A percentile compares a stretch with the other conserved stretches of the same genome.
Evolutionary conservation across 495 filamentous ascomycete species (phyloP).

Genomic region (Hypoxylon crocopeplum): DNA sequence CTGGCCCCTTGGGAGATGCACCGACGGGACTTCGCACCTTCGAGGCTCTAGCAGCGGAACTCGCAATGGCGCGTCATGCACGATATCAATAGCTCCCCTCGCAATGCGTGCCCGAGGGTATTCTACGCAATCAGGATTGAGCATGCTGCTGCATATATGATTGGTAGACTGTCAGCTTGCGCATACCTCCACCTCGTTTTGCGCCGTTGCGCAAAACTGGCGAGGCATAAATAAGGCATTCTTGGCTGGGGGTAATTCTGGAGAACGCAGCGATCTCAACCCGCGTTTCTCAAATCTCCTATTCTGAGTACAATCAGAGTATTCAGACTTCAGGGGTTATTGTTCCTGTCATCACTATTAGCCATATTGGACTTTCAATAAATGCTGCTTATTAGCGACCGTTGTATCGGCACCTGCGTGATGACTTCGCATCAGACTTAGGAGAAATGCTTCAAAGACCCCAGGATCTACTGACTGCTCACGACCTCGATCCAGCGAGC

Average conservation of each 20-base stretch:
- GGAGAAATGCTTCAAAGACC: slow-evolving; percentile 44
- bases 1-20: not conserved
- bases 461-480: slow-evolving; percentile 25
- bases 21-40: slow-evolving; percentile 7
- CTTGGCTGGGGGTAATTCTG: not conserved
- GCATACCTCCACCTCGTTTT: slow-evolving; percentile 40
- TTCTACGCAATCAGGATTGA: slow-evolving; percentile 35
- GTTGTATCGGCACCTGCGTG: slow-evolving; percentile 29
- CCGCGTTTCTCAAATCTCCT: slow-evolving; percentile 4
- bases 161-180: slow-evolving; percentile 34
- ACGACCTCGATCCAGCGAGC: slow-evolving; percentile 10
- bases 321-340: not conserved
- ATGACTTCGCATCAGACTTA: slow-evolving; percentile 37
- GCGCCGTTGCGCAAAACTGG: slow-evolving; percentile 40
- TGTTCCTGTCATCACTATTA: slow-evolving; percentile 3
- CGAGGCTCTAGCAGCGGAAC: not conserved
- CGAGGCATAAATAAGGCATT: slow-evolving; percentile 32
- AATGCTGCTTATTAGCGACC: slow-evolving; percentile 31
- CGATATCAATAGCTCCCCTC: slow-evolving; percentile 11
- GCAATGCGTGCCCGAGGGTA: slow-evolving; percentile 10
- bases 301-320: slow-evolving; percentile 1
- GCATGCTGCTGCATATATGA: slow-evolving; percentile 30
- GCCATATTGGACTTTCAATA: slow-evolving; percentile 16
- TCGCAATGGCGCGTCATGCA: slow-evolving; percentile 26
- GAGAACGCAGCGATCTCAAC: slow-evolving; percentile 1